These are phyloP conservation scores for Colletotrichum sp. DNA, from an alignment of 2,329 filamentous ascomycete species.

Conservation along the genomic window DNA sequence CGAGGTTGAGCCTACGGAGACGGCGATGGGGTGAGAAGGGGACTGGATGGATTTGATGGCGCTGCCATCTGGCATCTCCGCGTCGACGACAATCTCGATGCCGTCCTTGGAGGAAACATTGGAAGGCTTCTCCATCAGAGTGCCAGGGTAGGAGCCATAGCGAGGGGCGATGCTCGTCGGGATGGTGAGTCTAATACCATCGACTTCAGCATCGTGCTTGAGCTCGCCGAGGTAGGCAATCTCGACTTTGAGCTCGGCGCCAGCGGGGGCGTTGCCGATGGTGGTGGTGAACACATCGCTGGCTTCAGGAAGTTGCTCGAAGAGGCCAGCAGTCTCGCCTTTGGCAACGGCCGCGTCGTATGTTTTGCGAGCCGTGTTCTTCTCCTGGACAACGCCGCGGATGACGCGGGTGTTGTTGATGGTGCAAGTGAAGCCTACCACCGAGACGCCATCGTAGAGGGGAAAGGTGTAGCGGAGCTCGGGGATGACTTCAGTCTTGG, in stretches of 20 bases:
- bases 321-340: conserved; percentile 67
- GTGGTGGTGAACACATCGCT: conserved; percentile 72
- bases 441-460: conserved; percentile 73
- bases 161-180: conserved; percentile 71
- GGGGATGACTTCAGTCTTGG: conserved; percentile 27
- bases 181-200: conserved; percentile 73
- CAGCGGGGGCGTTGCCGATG: conserved; percentile 70
- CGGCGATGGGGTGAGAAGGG: conserved; percentile 70
- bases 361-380: conserved; percentile 61
- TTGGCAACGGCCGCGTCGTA: conserved; percentile 64
- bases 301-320: conserved; percentile 65
- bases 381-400: conserved; percentile 71
- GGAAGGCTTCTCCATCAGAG: conserved; percentile 26
- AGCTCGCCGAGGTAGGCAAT: conserved; percentile 74
- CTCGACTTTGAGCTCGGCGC: conserved; percentile 61
- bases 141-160: conserved; percentile 58
- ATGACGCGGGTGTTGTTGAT: conserved; percentile 63
- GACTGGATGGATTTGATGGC: conserved; percentile 68
- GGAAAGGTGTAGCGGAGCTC: conserved; percentile 73
- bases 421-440: conserved; percentile 70
- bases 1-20: conserved; percentile 67
- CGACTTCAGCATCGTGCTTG: conserved; percentile 72
- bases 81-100: conserved; percentile 36
- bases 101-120: conserved; percentile 15
- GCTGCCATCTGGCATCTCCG: conserved; percentile 55